Evolutionary conservation across 2,329 filamentous ascomycete genomes (phyloP).

Genomic region (Arachnopeziza araneosa): DNA sequence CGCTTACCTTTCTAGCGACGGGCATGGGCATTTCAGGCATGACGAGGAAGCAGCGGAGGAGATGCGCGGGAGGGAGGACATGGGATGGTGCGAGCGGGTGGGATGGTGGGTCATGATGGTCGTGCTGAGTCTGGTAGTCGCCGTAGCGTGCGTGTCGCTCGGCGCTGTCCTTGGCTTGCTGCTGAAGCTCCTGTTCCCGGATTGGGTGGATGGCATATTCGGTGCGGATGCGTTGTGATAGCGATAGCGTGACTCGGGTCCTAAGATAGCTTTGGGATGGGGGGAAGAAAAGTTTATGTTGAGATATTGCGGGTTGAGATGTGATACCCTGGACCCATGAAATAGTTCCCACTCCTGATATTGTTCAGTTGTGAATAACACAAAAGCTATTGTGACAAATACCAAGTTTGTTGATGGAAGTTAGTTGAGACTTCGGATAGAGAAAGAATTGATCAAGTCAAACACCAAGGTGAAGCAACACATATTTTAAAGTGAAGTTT

Average conservation of each 20-base stretch:
- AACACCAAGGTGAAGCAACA: too few relatives aligned
- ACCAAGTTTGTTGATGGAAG: too few relatives aligned
- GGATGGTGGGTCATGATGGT: not conserved
- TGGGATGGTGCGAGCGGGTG: not conserved
- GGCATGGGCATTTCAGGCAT: not conserved
- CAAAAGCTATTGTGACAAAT: too few relatives aligned
- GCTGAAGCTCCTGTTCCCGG: not conserved
- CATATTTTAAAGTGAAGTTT: too few relatives aligned
- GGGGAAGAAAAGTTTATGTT: too few relatives aligned
- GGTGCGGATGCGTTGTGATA: not conserved
- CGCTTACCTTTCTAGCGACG: not conserved
- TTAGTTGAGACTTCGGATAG: too few relatives aligned
- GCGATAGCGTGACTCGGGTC: not conserved
- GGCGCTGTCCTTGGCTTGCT: not conserved
- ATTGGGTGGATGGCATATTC: not conserved
- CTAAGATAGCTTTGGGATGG: too few relatives aligned
- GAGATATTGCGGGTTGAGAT: too few relatives aligned
- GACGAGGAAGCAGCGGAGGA: conserved; percentile 38
- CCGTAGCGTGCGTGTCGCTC: not conserved
- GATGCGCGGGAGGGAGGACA: conserved; percentile 38
- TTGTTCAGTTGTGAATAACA: too few relatives aligned
- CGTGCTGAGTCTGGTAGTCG: not conserved
- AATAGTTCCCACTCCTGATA: too few relatives aligned
- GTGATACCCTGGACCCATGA: too few relatives aligned
- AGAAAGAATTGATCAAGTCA: too few relatives aligned